Evolutionary conservation across 768 basidiomycete genomes (phyloP).

Genomic region (Lactifluus subvellereus): DNA sequence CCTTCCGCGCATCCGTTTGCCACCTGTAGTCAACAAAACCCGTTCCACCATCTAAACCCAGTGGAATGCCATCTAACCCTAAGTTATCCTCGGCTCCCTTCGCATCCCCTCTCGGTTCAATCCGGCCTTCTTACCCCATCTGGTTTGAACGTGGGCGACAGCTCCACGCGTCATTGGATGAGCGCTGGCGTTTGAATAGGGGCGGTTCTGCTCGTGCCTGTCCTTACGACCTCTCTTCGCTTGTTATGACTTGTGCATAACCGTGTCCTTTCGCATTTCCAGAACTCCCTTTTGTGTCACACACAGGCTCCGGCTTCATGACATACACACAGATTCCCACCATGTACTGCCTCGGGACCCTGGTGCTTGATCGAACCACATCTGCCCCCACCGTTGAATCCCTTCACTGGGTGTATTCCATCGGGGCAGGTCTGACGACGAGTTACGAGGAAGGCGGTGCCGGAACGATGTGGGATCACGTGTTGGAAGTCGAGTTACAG

Average conservation of each 20-base stretch:
- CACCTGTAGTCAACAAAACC: conserved; percentile 18
- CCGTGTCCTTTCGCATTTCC: conserved; percentile 1
- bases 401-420: conserved; percentile 5
- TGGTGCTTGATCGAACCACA: conserved; percentile 1
- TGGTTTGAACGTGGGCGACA: not conserved
- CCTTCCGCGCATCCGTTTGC: conserved; percentile 11
- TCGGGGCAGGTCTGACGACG: not conserved
- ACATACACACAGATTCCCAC: conserved; percentile 12
- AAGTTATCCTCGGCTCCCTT: conserved; percentile 17
- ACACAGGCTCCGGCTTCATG: not conserved
- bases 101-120: conserved; percentile 4
- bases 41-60: conserved; percentile 13
- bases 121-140: not conserved
- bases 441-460: conserved; percentile 20
- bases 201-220: no score
- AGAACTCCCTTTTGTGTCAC: conserved; percentile 1
- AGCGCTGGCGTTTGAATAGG: not conserved
- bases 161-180: not conserved
- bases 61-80: conserved; percentile 24
- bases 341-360: conserved; percentile 21
- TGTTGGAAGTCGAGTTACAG: not conserved
- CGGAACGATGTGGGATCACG: conserved; percentile 18
- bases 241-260: conserved; percentile 16
- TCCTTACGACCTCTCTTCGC: conserved; percentile 5
- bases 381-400: conserved; percentile 4